phyloP scores from a whole-genome alignment of 441 rosid genomes.

The Corymbia citriodora region DNA sequence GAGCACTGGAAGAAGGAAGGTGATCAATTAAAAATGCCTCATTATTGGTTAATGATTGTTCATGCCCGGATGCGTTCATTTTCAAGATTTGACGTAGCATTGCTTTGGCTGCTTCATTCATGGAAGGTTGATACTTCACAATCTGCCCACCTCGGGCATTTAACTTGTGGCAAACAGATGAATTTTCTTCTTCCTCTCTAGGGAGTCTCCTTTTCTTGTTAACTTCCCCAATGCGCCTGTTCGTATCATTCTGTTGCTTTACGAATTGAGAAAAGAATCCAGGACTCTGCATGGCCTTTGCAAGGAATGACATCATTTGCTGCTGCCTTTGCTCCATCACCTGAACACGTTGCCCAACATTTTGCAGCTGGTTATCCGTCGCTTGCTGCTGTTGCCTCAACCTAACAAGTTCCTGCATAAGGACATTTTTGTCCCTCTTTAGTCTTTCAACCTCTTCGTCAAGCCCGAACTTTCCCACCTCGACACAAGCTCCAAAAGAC shows the following conservation, averaged over 20 bases:
- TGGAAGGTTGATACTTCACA: slow-evolving; percentile 44
- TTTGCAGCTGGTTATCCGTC: slow-evolving; percentile 43
- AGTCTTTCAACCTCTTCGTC: slow-evolving; percentile 54
- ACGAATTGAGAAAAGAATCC: neutral
- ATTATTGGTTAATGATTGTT: slow-evolving; percentile 26
- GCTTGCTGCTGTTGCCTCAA: slow-evolving; percentile 59
- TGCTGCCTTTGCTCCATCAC: neutral
- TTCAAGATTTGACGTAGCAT: slow-evolving; percentile 45
- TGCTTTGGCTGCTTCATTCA: slow-evolving; percentile 45
- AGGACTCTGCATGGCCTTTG: neutral
- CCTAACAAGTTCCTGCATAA: slow-evolving; percentile 57
- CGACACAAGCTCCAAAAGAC: slow-evolving; percentile 51
- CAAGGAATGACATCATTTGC: slow-evolving; percentile 1
- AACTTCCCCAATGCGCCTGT: neutral
- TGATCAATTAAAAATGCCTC: slow-evolving; percentile 23
- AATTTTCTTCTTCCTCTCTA: slow-evolving; percentile 33
- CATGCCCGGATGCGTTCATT: slow-evolving; percentile 31
- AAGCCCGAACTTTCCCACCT: slow-evolving; percentile 66
- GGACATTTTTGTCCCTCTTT: slow-evolving; percentile 50
- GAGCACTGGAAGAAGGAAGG: slow-evolving; percentile 24
- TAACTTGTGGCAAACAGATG: slow-evolving; percentile 10
- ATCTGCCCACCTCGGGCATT: slow-evolving; percentile 36
- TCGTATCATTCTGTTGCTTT: neutral
- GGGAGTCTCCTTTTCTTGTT: slow-evolving; percentile 35
- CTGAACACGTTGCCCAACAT: slow-evolving; percentile 45